Conservation (phyloP, 306 rosid genomes). For the Prunus fruticosa region DNA sequence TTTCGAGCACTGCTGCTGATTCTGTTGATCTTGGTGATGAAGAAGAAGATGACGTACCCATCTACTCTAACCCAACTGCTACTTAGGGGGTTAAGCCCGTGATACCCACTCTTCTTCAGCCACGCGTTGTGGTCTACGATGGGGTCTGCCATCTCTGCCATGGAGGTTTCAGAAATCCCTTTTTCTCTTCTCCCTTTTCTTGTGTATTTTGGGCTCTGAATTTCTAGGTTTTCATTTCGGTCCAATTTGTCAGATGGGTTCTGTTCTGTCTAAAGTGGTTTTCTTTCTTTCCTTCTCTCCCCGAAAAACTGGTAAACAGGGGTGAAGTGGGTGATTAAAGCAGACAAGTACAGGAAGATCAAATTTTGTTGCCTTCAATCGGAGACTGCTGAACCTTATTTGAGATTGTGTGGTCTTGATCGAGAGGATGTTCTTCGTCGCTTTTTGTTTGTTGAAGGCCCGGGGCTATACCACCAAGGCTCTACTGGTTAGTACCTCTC, state of each 20-base stretch:
- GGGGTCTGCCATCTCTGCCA: conserved; percentile 82
- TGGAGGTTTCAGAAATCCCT: conserved; percentile 34
- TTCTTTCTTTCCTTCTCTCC: neutral
- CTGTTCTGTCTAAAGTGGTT: neutral
- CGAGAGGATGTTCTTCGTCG: conserved; percentile 58
- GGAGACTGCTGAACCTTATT: conserved; percentile 63
- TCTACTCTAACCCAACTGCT: conserved; percentile 9
- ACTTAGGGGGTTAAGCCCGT: conserved; percentile 8
- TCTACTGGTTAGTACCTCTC: conserved; percentile 55
- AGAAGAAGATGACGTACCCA: conserved; percentile 4
- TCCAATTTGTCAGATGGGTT: neutral
- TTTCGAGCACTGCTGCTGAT: conserved; percentile 21
- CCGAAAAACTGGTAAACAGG: conserved; percentile 25
- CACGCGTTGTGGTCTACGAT: conserved; percentile 71
- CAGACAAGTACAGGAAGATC: conserved; percentile 61
- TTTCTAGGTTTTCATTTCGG: conserved; percentile 5
- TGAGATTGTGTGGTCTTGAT: conserved; percentile 58
- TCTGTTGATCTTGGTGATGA: conserved; percentile 23
- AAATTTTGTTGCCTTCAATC: conserved; percentile 78
- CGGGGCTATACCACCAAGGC: conserved; percentile 46
- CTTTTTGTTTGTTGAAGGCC: conserved; percentile 69
- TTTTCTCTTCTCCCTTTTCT: neutral
- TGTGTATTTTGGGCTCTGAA: neutral
- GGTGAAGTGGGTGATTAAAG: conserved; percentile 66
- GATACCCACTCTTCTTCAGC: conserved; percentile 55